Evolutionary conservation across 495 filamentous ascomycete genomes (phyloP), one percentile per base, ranked within the genome.

Genomic region (Aspergillus avenaceus): DNA sequence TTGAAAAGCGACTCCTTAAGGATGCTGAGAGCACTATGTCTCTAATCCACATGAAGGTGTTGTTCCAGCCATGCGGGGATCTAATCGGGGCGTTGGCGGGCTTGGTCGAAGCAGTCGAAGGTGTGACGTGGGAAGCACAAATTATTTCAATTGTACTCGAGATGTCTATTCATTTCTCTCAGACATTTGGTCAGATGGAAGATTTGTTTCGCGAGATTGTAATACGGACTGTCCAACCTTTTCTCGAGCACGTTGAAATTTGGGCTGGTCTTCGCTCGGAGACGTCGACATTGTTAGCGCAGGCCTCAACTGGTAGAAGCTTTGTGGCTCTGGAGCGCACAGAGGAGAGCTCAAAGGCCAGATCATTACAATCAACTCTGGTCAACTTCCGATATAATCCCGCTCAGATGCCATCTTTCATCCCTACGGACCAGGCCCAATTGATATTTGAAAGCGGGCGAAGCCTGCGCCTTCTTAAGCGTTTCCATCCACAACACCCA

Each of bases 401-500:
- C 43, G 69, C 75, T 8, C 77, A 76, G 51, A 77, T 88, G 62
- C 89, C 86, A 8, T 80, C 72, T 0, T 88, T 88, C 50, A 73
- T 92, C 9, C 76, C 81, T 0, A 57, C 65, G 25, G 87, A 90
- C 19, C 75, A 84, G 54, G 82, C 83, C 9, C 70, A 78, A 23
- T 63, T 74, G 12, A 79, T 91, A 13, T 91, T 87, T 46, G 90
- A 97, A 59, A 86, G 80, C 14, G 90, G 88, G 1, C 78, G 81
- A 52, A 91, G 85, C 55, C 66, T 96, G 41, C 78, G 87, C 22
- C 80, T 95, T 46, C 69, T 97, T 16, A 80, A 83, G 49, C 71
- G 69, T 11, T 81, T 87, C 57, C 85, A 91, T 56, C 81, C 89
- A n/a, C 75, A 85, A 5, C 90, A 97, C 64, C 86, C 88, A 0